These are phyloP conservation scores for Clarireedia homoeocarpa DNA, from an alignment of 2,329 filamentous ascomycete species.

Conservation along the genomic window DNA sequence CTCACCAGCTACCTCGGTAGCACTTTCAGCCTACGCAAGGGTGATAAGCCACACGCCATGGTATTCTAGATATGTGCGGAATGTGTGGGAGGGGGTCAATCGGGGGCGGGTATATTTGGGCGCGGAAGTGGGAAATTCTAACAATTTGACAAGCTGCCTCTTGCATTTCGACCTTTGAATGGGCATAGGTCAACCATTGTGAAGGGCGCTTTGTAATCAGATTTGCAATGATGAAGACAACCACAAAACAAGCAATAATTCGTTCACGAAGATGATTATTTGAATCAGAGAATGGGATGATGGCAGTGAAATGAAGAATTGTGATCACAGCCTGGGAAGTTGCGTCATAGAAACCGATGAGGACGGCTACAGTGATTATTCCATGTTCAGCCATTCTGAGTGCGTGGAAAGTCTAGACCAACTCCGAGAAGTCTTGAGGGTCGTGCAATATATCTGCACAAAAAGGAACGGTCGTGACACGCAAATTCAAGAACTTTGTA, in stretches of 20 bases:
- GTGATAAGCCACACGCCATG: constrained; percentile 99
- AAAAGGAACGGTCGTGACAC: not conserved
- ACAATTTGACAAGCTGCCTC: constrained; percentile 44
- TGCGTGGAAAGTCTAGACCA: not conserved
- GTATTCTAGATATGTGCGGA: constrained; percentile 63
- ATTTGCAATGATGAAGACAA: constrained; percentile 31
- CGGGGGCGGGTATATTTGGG: constrained; percentile 26
- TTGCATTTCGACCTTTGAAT: constrained; percentile 55
- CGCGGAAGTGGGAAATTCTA: constrained; percentile 38
- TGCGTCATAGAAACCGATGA: not conserved
- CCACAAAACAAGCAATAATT: constrained; percentile 24
- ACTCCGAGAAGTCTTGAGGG: not conserved
- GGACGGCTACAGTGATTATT: not conserved
- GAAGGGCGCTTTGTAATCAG: constrained; percentile 31
- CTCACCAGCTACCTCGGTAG: constrained; percentile 89
- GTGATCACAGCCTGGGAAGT: not conserved
- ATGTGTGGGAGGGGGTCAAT: constrained; percentile 8
- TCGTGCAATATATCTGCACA: not conserved
- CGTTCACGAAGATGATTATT: not conserved
- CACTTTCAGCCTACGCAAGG: constrained; percentile 98
- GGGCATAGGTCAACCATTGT: constrained; percentile 50
- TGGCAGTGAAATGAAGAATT: not conserved
- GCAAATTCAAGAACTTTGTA: too few species aligned
- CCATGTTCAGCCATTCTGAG: not conserved
- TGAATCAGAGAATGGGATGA: not conserved